Evolutionary conservation across 208 protist species (phyloP).

Genomic region (Blastocrithidia nonstop): DNA sequence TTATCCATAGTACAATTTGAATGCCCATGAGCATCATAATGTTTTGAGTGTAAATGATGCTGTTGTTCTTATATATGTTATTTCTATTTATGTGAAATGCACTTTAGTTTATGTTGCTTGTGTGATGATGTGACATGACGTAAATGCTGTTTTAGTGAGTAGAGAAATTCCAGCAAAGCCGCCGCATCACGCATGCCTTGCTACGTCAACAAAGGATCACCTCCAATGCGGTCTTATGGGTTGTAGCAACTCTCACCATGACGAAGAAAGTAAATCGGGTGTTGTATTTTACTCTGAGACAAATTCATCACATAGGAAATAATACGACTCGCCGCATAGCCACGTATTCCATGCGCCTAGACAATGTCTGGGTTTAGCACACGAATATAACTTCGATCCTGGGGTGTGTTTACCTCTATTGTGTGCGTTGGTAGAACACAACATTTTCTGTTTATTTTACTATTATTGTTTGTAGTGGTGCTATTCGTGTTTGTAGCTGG

Average conservation of each 20-base stretch:
- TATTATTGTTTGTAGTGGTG: background rate
- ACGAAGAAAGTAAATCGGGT: constrained; percentile 82
- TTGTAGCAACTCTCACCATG: constrained; percentile 81
- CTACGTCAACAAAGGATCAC: constrained; percentile 53
- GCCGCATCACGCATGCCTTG: constrained; percentile 54
- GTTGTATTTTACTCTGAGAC: constrained; percentile 64
- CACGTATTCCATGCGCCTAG: constrained; percentile 51
- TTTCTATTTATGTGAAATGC: too few species aligned
- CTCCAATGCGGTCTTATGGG: constrained; percentile 75
- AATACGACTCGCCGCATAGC: constrained; percentile 60
- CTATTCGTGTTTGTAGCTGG: constrained; percentile 3
- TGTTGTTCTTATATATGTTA: too few species aligned
- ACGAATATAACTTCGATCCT: constrained; percentile 32
- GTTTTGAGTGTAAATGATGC: too few species aligned
- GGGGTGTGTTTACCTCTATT: background rate
- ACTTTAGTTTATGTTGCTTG: background rate
- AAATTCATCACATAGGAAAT: constrained; percentile 79
- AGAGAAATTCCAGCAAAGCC: constrained; percentile 60
- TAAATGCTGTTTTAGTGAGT: constrained; percentile 43
- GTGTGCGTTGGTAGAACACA: background rate
- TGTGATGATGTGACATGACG: background rate
- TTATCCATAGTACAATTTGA: constrained; percentile 7
- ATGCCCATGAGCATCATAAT: too few species aligned
- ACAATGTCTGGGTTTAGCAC: constrained; percentile 32
- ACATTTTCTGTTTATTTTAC: background rate